phyloP scores from a whole-genome alignment of 345 rosid genomes.

The Brassica carinata region DNA sequence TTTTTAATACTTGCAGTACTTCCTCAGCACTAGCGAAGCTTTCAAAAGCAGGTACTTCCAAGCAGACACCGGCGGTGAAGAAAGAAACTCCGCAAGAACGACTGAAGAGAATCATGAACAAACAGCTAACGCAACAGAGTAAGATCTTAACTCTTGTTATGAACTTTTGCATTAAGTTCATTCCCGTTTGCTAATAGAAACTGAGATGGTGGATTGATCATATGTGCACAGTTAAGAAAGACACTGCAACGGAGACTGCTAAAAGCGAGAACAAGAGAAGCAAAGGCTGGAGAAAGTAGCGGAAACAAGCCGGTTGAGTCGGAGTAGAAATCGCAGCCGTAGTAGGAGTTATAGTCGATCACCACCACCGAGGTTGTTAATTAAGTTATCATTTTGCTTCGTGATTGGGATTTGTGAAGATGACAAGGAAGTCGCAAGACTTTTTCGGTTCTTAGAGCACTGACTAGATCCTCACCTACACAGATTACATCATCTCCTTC shows the following conservation, averaged over 20 bases:
- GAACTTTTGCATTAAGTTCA: background rate
- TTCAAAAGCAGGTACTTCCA: slow-evolving; percentile 58
- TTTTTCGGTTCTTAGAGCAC: slow-evolving; percentile 10
- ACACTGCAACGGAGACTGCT: slow-evolving; percentile 87
- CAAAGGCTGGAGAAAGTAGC: slow-evolving; percentile 89
- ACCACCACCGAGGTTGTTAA: slow-evolving; percentile 82
- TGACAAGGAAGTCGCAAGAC: slow-evolving; percentile 24
- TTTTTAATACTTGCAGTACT: slow-evolving; percentile 46
- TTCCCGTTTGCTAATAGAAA: background rate
- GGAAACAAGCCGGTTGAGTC: slow-evolving; percentile 80
- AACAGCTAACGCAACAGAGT: slow-evolving; percentile 92
- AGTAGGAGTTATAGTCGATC: slow-evolving; percentile 87
- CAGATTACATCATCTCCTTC: slow-evolving; percentile 4
- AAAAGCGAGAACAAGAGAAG: slow-evolving; percentile 93
- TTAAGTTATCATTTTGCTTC: slow-evolving; percentile 35
- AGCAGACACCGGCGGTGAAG: slow-evolving; percentile 67
- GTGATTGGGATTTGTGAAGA: slow-evolving; percentile 31
- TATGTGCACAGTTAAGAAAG: slow-evolving; percentile 78
- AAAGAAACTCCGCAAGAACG: slow-evolving; percentile 99
- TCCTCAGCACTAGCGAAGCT: slow-evolving; percentile 80
- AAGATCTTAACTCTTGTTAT: slow-evolving; percentile 31
- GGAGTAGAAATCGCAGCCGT: slow-evolving; percentile 69
- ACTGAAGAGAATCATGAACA: slow-evolving; percentile 94
- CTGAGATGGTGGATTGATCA: slow-evolving; percentile 17
- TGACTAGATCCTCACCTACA: slow-evolving; percentile 17